Conservation (phyloP, 257 asterid genomes). For the Solanum corneliomulleri region DNA sequence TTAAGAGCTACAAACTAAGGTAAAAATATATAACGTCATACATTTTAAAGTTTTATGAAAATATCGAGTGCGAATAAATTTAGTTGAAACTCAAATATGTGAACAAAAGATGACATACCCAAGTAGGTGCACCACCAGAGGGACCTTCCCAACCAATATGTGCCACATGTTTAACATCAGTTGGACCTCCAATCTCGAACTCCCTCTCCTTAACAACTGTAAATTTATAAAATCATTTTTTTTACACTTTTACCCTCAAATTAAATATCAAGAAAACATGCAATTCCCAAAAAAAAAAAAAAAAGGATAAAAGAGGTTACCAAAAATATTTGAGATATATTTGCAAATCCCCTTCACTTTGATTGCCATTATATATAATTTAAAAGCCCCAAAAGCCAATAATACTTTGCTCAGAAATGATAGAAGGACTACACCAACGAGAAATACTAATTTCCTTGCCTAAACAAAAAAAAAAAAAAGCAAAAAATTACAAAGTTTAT, state of each 20-base stretch:
- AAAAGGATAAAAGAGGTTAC: slow-evolving; percentile 9
- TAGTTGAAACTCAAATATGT: not conserved
- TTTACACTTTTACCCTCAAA: not conserved
- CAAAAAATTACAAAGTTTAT: not conserved
- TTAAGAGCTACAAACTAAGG: not conserved
- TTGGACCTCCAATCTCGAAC: slow-evolving; percentile 53
- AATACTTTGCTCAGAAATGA: not conserved
- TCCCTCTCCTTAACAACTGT: slow-evolving; percentile 57
- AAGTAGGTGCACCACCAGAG: slow-evolving; percentile 45
- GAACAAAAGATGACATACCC: slow-evolving; percentile 22
- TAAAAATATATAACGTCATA: not conserved
- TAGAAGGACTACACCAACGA: slow-evolving; percentile 9
- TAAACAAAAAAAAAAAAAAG: not conserved
- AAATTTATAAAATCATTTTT: not conserved
- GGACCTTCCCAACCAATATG: slow-evolving; percentile 64
- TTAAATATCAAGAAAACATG: not conserved
- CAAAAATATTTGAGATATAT: slow-evolving; percentile 62
- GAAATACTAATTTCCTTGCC: not conserved
- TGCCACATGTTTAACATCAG: slow-evolving; percentile 66
- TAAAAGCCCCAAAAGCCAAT: not conserved
- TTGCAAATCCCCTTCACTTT: slow-evolving; percentile 71
- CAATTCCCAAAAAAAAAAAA: not conserved
- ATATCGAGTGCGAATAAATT: not conserved
- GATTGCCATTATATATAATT: slow-evolving; percentile 27
- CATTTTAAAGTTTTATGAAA: not conserved